Evolutionary conservation across 2,329 filamentous ascomycete genomes (phyloP), one percentile per base, ranked within the genome.

Genomic region (Cytospora piceae): DNA sequence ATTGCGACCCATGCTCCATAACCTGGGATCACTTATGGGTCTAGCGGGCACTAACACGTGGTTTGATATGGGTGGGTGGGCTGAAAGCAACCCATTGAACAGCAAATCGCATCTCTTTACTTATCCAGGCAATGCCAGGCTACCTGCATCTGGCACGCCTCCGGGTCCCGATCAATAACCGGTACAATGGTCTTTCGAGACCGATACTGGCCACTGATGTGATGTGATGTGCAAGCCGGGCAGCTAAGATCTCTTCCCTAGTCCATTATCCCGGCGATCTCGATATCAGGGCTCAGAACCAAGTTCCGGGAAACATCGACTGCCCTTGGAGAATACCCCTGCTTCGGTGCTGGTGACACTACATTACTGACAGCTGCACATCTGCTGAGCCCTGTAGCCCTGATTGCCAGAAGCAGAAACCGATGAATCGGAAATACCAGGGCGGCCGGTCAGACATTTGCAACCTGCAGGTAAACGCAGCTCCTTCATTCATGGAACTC

Each of bases 391-490:
- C 46, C 46, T 49, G 12, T 3, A 49, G 46, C 34, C 34, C 12
- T 46, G 42, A 22, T 9, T n/a, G 1, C 42, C n/a, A 46, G 7
- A n/a, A 46, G 42, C 46, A 24, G 4, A 11, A 12, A 24, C n/a
- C 9, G 46, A 24, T 49, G 46, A 24, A 49, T 49, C 46, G n/a
- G n/a, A n/a, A n/a, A 24, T 7, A n/a, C n/a, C 63, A 70, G 49
- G 71, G 72, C 57, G n/a, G 70, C 3, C 64, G 27, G 27, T 57
- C 56, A 12, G 64, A 71, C 53, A 63, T 73, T n/a, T 72, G 63
- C 34, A 52, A 52, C 31, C 51, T 74, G 17, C 61, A 70, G 14
- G 71, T 73, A 46, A 53, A 69, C 69, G 17, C 9, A 42, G 39
- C 31, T 52, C 51, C 31, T 32, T 46, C 14, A 49, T 49, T 49